Evolutionary conservation across 345 rosid genomes (phyloP), one percentile per base, ranked within the genome.

Genomic region (Citrus unshiu): DNA sequence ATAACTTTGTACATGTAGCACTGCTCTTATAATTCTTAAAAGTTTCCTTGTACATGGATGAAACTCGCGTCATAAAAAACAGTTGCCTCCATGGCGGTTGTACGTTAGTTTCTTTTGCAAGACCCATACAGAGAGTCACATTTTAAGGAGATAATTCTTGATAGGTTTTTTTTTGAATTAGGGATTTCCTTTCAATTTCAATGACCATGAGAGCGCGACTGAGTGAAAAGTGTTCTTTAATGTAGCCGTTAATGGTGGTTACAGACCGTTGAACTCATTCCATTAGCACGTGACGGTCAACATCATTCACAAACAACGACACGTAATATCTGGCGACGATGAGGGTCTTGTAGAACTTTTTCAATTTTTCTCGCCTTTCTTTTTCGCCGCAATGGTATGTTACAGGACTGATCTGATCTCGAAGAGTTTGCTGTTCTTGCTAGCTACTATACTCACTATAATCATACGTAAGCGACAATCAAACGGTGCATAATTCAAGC

Each of bases 231-330:
- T 58, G 68, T 84, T 85, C 90, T 85, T 39, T 80, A 68, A 80
- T 80, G 43, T 66, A 68, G 89, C 90, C 89, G 90, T 84, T 86
- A 84, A 87, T 86, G 89, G 85, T 73, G 87, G 89, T 77, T 80
- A 64, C 29, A 56, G 64, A 79, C 85, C 78, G 87, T 84, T 84
- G 81, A 78, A 30, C 9, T 19, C 39, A 32, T 37, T 59, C 18
- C 25, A 2, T 61, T 74, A 29, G 79, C 77, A 82, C 82, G 67
- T 34, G 83, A 59, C 54, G 43, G 35, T 77, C 82, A 80, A 60
- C 71, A 27, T 77, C 68, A 67, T 72, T 78, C 49, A 60, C 30
- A 32, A 29, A 75, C 70, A 59, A 64, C 72, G 70, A 73, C 81
- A 70, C 85, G 89, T 67, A 81, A 86, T 65, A 72, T 24, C 54